A percentile compares a stretch with the other conserved stretches of the same genome.
These are phyloP conservation scores for Solanum bulbocastanum DNA, from an alignment of 257 asterid species.

Conservation along the genomic window DNA sequence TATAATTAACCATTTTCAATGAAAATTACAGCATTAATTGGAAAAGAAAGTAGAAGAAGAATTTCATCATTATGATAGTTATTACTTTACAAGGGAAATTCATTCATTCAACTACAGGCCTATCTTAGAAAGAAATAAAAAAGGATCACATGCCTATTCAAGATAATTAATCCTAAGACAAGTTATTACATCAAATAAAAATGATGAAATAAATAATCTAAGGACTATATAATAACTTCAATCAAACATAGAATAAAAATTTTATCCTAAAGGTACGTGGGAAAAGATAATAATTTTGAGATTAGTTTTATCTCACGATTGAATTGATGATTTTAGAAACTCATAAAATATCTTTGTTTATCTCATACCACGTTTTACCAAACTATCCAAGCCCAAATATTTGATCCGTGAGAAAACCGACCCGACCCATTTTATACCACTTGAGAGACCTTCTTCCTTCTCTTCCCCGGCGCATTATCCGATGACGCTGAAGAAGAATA, in stretches of 20 bases:
- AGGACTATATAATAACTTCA: no score
- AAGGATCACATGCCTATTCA: neutral
- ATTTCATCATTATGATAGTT: neutral
- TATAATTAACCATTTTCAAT: neutral
- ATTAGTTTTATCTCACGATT: neutral
- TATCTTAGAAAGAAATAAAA: neutral
- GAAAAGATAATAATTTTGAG: neutral
- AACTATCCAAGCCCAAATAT: neutral
- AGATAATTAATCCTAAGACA: no score
- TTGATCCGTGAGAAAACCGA: neutral
- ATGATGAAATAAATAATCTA: no score
- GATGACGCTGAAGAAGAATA: neutral
- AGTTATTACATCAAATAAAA: no score
- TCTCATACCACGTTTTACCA: rapidly evolving
- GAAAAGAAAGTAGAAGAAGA: neutral
- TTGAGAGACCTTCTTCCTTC: slow-evolving; percentile 5
- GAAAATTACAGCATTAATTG: neutral
- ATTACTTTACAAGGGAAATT: neutral
- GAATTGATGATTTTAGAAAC: neutral
- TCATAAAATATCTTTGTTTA: no score
- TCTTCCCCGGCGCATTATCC: neutral
- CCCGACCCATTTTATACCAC: neutral
- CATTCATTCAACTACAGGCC: neutral
- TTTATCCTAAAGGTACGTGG: rapidly evolving
- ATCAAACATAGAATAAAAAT: no score